phyloP scores from a whole-genome alignment of 345 rosid genomes.

The Bretschneidera sinensis region DNA sequence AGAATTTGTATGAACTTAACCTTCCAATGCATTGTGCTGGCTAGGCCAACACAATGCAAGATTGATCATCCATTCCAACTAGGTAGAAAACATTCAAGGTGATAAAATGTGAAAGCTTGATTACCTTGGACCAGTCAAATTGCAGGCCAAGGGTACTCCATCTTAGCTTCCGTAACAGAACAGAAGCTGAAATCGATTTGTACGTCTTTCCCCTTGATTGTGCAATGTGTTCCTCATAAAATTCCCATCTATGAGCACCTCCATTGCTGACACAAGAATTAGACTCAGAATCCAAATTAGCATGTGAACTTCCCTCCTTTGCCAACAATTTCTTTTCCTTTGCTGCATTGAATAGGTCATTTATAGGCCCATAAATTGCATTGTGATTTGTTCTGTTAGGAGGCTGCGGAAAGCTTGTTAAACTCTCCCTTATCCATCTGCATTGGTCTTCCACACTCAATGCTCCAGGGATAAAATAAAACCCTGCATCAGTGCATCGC shows the following conservation, averaged over 20 bases:
- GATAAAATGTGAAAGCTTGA: too few species aligned
- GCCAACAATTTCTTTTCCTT: conserved; percentile 46
- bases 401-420: conserved; percentile 69
- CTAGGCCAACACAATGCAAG: too few species aligned
- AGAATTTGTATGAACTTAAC: background rate
- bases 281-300: conserved; percentile 22
- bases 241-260: conserved; percentile 45
- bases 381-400: conserved; percentile 90
- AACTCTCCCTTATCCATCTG: conserved; percentile 78
- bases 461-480: conserved; percentile 73
- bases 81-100: background rate
- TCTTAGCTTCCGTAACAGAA: conserved; percentile 66
- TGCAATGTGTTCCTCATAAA: conserved; percentile 35
- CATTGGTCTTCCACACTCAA: conserved; percentile 75
- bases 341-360: conserved; percentile 57
- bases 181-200: conserved; percentile 43
- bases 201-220: conserved; percentile 27
- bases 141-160: conserved; percentile 97
- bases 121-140: conserved; percentile 92
- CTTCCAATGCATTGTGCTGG: background rate
- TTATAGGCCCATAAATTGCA: conserved; percentile 71
- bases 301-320: conserved; percentile 28
- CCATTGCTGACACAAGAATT: conserved; percentile 24
- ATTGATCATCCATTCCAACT: background rate
- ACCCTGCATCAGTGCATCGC: conserved; percentile 35